Conservation (phyloP, 495 filamentous ascomycete genomes). For the Sabuloglossum arenarium region DNA sequence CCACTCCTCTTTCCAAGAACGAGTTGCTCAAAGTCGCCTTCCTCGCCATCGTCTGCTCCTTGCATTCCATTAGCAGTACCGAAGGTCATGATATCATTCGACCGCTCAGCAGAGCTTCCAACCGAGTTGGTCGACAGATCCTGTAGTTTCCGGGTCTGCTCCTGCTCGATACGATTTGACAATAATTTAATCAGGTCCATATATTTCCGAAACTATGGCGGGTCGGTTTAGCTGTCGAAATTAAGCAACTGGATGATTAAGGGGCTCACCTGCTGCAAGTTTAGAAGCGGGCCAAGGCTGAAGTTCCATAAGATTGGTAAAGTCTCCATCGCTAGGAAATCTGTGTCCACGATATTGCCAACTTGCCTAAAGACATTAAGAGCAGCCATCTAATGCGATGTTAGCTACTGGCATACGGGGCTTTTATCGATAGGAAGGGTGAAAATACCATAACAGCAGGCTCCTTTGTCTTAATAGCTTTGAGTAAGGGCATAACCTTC, state of each 20-base stretch:
- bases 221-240: neutral
- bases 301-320: conserved; percentile 82
- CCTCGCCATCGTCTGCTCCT: conserved; percentile 26
- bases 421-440: neutral
- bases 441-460: conserved; percentile 60
- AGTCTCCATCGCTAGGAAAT: conserved; percentile 86
- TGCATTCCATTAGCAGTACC: conserved; percentile 26
- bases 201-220: conserved; percentile 51
- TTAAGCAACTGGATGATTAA: neutral
- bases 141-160: conserved; percentile 69
- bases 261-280: conserved; percentile 31
- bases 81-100: conserved; percentile 40
- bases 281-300: conserved; percentile 70
- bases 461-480: conserved; percentile 91
- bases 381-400: conserved; percentile 41
- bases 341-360: conserved; percentile 60
- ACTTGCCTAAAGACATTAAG: conserved; percentile 67
- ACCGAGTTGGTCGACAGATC: conserved; percentile 39
- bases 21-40: conserved; percentile 65
- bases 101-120: conserved; percentile 10
- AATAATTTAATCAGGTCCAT: conserved; percentile 70
- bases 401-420: neutral
- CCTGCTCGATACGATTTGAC: conserved; percentile 62
- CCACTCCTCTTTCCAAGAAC: conserved; percentile 46
- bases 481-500: conserved; percentile 77